Conservation (phyloP, 192 early-diverging fungal species). For the Allomyces macrogynus region DNA sequence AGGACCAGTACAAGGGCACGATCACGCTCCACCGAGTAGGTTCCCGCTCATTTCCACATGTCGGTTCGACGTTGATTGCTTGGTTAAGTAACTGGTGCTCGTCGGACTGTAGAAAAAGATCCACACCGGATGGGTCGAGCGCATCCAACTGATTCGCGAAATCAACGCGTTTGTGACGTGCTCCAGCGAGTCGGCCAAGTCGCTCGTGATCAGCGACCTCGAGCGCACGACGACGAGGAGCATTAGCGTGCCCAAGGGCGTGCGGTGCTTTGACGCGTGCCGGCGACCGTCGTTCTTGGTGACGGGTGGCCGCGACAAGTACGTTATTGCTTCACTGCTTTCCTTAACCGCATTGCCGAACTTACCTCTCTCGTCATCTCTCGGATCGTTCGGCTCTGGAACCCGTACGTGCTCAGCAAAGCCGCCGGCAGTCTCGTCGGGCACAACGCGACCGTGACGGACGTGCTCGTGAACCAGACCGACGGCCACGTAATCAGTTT, state of each 20-base stretch:
- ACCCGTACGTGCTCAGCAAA: conserved; percentile 41
- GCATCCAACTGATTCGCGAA: conserved; percentile 34
- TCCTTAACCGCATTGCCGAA: too few relatives aligned
- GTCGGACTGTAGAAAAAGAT: conserved; percentile 18
- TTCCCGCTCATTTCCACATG: too few relatives aligned
- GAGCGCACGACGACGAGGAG: conserved; percentile 29
- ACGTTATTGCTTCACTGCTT: background rate
- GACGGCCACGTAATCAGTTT: conserved; percentile 33
- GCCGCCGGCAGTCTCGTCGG: conserved; percentile 33
- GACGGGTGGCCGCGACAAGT: conserved; percentile 37
- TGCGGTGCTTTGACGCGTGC: conserved; percentile 40
- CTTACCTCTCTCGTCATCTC: too few relatives aligned
- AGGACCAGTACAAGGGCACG: conserved; percentile 21
- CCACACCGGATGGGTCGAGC: conserved; percentile 40
- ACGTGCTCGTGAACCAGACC: conserved; percentile 30
- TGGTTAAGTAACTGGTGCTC: too few relatives aligned
- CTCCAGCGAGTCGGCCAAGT: conserved; percentile 22
- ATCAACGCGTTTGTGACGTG: conserved; percentile 41
- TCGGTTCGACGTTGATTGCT: too few relatives aligned
- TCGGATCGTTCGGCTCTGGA: conserved; percentile 33
- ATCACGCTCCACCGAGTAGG: conserved; percentile 20
- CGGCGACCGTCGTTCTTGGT: conserved; percentile 36
- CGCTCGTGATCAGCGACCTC: conserved; percentile 33
- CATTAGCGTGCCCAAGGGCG: conserved; percentile 33
- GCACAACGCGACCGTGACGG: conserved; percentile 26